Percentiles rank a stretch among this genome's conserved stretches.
Evolutionary conservation across 2,329 filamentous ascomycete genomes (phyloP).

Genomic region (Coniochaeta hoffmannii): DNA sequence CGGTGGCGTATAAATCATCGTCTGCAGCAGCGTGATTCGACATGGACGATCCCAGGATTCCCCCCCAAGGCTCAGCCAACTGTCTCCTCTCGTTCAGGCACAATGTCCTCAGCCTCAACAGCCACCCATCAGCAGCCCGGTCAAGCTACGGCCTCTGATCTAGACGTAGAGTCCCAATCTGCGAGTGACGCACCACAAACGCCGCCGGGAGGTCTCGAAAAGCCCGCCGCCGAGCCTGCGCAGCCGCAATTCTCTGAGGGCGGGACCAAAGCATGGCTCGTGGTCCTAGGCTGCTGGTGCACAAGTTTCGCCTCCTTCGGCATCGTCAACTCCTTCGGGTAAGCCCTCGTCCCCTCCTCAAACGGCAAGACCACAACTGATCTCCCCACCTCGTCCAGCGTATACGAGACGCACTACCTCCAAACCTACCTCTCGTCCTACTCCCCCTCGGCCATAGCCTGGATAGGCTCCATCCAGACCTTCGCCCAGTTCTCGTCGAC

Average conservation of each 20-base stretch:
- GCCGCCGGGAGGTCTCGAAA: not conserved
- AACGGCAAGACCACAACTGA: not conserved
- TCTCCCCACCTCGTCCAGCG: not conserved
- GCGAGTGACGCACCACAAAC: not conserved
- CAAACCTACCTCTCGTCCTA: constrained; percentile 14
- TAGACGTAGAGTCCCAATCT: not conserved
- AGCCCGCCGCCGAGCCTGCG: not conserved
- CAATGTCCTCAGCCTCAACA: not conserved
- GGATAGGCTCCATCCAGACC: constrained; percentile 33
- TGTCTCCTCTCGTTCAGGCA: not conserved
- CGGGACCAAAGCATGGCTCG: constrained; percentile 1
- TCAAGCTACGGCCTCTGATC: not conserved
- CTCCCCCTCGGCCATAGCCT: constrained; percentile 33
- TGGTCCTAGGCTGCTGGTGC: not conserved
- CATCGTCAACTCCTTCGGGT: constrained; percentile 5
- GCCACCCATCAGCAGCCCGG: not conserved
- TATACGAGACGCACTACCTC: constrained; percentile 22
- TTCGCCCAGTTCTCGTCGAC: constrained; percentile 23
- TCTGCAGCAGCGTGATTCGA: not conserved
- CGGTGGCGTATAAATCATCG: not conserved
- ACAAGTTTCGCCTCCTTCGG: constrained; percentile 3
- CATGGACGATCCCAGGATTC: not conserved
- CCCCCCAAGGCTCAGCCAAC: not conserved
- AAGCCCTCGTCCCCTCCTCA: not conserved
- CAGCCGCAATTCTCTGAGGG: not conserved